phyloP scores from a whole-genome alignment of 2,329 filamentous ascomycete species.

The Colletotrichum gloeosporioides region DNA sequence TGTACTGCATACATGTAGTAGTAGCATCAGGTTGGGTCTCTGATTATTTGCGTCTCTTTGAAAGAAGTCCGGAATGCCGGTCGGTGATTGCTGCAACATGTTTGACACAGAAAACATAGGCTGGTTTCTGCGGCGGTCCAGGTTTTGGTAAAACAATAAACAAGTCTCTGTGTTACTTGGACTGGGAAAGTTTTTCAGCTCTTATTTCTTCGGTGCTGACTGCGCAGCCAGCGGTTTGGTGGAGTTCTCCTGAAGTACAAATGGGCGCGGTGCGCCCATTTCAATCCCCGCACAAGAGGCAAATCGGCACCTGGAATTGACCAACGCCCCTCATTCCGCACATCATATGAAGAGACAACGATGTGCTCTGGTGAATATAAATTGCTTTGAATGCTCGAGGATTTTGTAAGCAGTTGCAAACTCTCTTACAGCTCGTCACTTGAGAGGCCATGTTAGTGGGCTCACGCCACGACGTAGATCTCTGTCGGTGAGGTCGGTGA shows the following conservation, averaged over 20 bases:
- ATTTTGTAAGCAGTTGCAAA: not conserved
- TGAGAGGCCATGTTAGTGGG: not conserved
- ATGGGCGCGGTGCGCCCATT: not conserved
- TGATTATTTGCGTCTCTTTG: not conserved
- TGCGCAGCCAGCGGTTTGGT: fast-evolving
- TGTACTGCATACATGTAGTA: not conserved
- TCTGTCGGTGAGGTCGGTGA: not conserved
- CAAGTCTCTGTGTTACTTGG: not conserved
- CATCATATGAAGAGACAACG: not conserved
- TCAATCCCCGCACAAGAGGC: not conserved
- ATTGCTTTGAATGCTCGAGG: fast-evolving
- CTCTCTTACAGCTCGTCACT: not conserved
- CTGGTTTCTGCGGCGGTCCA: not conserved
- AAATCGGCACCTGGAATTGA: not conserved
- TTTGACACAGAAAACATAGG: not conserved
- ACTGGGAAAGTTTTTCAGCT: not conserved
- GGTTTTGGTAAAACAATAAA: not conserved
- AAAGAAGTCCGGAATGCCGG: not conserved
- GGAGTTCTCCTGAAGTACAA: not conserved
- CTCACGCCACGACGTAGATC: not conserved
- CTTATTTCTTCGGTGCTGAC: not conserved
- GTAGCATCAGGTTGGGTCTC: not conserved
- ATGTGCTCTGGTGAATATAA: not conserved
- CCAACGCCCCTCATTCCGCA: not conserved
- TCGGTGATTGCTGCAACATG: not conserved